A percentile compares a stretch with the other conserved stretches of the same genome.
Conservation (phyloP, 768 basidiomycete genomes). For the Boletus insuetus region DNA sequence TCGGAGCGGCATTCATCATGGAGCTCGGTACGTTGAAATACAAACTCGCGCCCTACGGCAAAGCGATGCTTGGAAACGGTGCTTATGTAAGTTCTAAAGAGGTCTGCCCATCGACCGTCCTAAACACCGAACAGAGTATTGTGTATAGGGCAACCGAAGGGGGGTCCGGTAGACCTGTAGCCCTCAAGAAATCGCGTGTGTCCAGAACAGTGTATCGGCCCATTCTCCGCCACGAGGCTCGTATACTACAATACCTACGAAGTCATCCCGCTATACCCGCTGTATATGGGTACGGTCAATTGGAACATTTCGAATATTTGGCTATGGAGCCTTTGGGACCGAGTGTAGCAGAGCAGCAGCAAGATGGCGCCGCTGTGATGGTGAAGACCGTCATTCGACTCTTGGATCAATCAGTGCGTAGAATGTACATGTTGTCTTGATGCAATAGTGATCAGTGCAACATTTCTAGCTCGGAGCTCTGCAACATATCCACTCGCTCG, state of each 20-base stretch:
- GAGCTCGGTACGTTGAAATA: not conserved
- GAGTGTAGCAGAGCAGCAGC: not conserved
- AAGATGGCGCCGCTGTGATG: not conserved
- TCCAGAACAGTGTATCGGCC: not conserved
- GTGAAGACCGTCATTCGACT: not conserved
- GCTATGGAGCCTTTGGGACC: not conserved
- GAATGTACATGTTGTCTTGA: not conserved
- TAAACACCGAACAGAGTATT: not conserved
- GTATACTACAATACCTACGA: not conserved
- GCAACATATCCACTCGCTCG: not conserved
- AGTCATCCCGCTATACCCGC: not conserved
- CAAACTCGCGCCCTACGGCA: not conserved
- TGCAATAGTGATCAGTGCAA: not conserved
- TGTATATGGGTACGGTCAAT: not conserved
- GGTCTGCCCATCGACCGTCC: not conserved
- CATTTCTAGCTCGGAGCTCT: not conserved
- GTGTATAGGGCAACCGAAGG: conserved; percentile 1
- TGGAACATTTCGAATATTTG: conserved; percentile 1
- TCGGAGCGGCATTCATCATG: too few species aligned
- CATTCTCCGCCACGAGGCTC: not conserved
- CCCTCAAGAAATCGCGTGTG: not conserved
- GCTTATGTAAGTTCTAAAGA: not conserved
- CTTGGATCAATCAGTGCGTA: not conserved
- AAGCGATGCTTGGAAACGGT: not conserved
- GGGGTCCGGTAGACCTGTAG: not conserved